Conservation (phyloP, 1,284 basidiomycete genomes). For the Schizopora paradoxa region DNA sequence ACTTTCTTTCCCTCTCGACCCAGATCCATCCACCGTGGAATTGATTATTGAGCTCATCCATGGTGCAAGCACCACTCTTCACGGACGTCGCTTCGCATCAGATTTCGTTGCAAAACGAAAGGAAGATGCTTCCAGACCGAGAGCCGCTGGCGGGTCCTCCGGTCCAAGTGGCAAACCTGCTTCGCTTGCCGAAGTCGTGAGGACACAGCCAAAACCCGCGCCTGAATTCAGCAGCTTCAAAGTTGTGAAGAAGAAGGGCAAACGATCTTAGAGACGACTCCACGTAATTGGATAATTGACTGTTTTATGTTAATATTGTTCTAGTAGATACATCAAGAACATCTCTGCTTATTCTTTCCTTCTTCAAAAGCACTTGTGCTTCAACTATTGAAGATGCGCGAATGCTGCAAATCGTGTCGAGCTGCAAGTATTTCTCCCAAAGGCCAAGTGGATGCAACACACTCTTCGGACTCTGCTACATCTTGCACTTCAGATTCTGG, state of each 20-base stretch:
- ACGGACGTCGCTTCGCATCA: constrained; percentile 89
- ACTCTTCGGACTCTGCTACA: constrained; percentile 38
- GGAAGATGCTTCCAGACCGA: constrained; percentile 58
- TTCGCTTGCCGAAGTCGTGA: constrained; percentile 85
- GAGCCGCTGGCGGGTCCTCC: constrained; percentile 34
- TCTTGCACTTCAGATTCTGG: constrained; percentile 16
- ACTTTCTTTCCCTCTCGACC: constrained; percentile 85
- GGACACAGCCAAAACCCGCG: constrained; percentile 74
- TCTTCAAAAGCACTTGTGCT: not conserved
- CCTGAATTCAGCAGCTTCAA: constrained; percentile 83
- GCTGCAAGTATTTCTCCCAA: constrained; percentile 90
- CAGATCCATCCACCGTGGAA: constrained; percentile 75
- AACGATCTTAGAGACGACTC: constrained; percentile 46
- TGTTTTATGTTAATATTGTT: no score
- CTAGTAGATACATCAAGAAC: no score
- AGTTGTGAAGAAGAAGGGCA: constrained; percentile 91
- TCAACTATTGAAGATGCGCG: constrained; percentile 90
- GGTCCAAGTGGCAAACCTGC: constrained; percentile 45
- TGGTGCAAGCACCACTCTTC: constrained; percentile 88
- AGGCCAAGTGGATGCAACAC: constrained; percentile 91
- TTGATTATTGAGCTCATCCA: constrained; percentile 93
- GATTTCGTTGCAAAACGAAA: constrained; percentile 89
- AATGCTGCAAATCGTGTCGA: constrained; percentile 92
- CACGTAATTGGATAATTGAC: no score
- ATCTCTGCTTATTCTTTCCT: no score